These are phyloP conservation scores for Clitoria ternatea DNA, from an alignment of 306 rosid genomes.

Conservation along the genomic window DNA sequence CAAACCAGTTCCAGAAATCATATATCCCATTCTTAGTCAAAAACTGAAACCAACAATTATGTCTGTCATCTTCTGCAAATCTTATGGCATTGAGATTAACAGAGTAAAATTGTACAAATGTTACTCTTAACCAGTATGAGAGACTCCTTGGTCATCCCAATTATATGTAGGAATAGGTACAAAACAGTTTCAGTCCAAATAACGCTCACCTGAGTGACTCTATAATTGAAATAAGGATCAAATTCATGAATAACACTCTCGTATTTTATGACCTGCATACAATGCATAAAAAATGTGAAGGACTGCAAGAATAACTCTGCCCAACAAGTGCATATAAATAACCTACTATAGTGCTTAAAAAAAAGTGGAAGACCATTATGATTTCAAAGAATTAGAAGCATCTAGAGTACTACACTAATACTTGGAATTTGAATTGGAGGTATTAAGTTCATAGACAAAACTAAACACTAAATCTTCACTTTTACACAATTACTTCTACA, in stretches of 20 bases:
- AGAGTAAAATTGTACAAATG: neutral
- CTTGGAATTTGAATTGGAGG: neutral
- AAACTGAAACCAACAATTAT: slow-evolving; percentile 66
- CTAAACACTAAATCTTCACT: neutral
- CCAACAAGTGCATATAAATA: neutral
- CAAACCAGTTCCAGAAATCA: slow-evolving; percentile 99
- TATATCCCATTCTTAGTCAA: slow-evolving; percentile 93
- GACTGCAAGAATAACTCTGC: neutral
- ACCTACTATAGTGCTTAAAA: neutral
- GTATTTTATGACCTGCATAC: slow-evolving; percentile 88
- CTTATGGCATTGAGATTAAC: slow-evolving; percentile 9
- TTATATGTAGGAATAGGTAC: neutral
- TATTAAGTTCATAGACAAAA: neutral
- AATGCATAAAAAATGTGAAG: slow-evolving; percentile 16
- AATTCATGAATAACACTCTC: slow-evolving; percentile 99
- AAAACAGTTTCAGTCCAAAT: slow-evolving; percentile 8
- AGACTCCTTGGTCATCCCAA: neutral
- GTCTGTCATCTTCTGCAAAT: slow-evolving; percentile 21
- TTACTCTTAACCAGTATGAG: slow-evolving; percentile 1
- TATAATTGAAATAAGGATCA: slow-evolving; percentile 96
- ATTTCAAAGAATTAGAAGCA: neutral
- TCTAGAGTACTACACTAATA: too few relatives aligned
- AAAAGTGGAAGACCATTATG: neutral
- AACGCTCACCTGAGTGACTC: slow-evolving; percentile 95
- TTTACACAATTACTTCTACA: neutral